Evolutionary conservation across 441 rosid species (phyloP).

Genomic region (Corymbia citriodora): DNA sequence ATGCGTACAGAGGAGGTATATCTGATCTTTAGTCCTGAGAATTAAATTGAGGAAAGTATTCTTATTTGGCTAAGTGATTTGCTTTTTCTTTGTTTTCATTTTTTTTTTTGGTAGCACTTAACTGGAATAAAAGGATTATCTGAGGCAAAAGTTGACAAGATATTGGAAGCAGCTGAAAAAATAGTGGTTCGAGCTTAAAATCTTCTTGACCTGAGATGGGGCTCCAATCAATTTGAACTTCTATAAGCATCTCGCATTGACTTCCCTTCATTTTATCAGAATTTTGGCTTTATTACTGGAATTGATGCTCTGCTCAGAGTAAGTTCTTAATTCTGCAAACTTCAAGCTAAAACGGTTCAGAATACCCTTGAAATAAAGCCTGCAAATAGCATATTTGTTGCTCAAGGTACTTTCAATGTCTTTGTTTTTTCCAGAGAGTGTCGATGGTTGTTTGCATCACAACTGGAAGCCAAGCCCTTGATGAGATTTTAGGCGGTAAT

Average conservation of each 20-base stretch:
- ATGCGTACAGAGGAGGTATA: too few species aligned
- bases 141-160: slow-evolving; percentile 96
- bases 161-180: not conserved
- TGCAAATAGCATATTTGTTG: not conserved
- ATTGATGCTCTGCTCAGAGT: slow-evolving; percentile 92
- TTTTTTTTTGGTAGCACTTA: slow-evolving; percentile 42
- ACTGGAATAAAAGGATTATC: slow-evolving; percentile 98
- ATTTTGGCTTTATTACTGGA: slow-evolving; percentile 87
- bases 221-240: not conserved
- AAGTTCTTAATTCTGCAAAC: slow-evolving; percentile 21
- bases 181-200: too few species aligned
- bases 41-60: too few species aligned
- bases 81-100: not conserved
- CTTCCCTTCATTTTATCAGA: slow-evolving; percentile 27
- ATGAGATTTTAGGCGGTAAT: slow-evolving; percentile 85
- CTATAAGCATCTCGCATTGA: not conserved
- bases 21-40: too few species aligned
- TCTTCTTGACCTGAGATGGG: not conserved
- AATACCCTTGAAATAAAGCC: not conserved
- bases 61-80: not conserved
- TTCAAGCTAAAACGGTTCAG: not conserved
- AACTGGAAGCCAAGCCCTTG: slow-evolving; percentile 95
- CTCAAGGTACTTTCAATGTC: not conserved
- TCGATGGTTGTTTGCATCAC: slow-evolving; percentile 65
- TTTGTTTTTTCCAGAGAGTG: slow-evolving; percentile 47